phyloP scores from a whole-genome alignment of 1,139 yeast species.

The Candida anutae region DNA sequence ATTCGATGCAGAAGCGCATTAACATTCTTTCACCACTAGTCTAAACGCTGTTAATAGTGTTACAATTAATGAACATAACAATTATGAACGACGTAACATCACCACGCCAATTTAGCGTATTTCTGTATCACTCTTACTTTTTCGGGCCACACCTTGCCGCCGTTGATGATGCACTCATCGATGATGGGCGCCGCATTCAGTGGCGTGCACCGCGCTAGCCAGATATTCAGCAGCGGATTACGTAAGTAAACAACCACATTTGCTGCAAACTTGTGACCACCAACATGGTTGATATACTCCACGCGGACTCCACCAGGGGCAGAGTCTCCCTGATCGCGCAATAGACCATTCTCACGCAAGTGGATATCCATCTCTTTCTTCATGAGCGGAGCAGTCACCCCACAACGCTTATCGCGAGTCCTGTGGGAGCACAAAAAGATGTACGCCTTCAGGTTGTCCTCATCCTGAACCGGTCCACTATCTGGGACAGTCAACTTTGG shows the following conservation, averaged over 20 bases:
- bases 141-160: conserved; percentile 68
- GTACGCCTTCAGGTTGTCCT: conserved; percentile 40
- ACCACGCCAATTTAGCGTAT: too few species aligned
- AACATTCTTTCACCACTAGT: conserved; percentile 45
- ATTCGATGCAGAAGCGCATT: conserved; percentile 39
- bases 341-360: conserved; percentile 59
- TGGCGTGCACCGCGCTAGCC: conserved; percentile 86
- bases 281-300: conserved; percentile 73
- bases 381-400: conserved; percentile 90
- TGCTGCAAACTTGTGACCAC: conserved; percentile 93
- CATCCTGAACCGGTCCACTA: conserved; percentile 12
- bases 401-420: conserved; percentile 90
- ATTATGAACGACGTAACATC: too few species aligned
- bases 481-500: conserved; percentile 6
- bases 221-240: conserved; percentile 61
- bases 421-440: conserved; percentile 80
- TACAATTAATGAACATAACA: too few species aligned
- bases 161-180: conserved; percentile 57
- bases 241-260: conserved; percentile 71
- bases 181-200: conserved; percentile 65
- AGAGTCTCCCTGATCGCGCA: conserved; percentile 66
- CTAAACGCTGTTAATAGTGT: too few species aligned
- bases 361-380: conserved; percentile 70
- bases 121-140: conserved; percentile 57
- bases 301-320: conserved; percentile 71